Conservation (phyloP, 2,329 filamentous ascomycete genomes). For the Dactylellina leptospora region DNA sequence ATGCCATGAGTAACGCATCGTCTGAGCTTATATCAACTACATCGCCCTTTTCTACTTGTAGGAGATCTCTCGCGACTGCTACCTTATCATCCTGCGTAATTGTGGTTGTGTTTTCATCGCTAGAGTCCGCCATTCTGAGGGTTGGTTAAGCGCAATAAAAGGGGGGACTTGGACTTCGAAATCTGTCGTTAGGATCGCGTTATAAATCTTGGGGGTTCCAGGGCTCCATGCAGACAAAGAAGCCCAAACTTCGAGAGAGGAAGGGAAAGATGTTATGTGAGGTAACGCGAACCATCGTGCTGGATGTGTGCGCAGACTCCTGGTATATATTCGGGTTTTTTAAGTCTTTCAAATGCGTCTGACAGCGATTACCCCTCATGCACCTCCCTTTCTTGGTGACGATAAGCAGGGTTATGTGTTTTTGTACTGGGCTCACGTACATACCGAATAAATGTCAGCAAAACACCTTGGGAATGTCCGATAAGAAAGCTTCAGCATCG, state of each 20-base stretch:
- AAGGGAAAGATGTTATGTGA: too few relatives aligned
- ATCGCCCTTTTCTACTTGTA: slow-evolving; percentile 16
- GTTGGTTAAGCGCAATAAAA: not conserved
- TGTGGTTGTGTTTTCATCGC: not conserved
- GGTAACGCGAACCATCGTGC: too few relatives aligned
- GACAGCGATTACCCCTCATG: too few relatives aligned
- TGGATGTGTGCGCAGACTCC: too few relatives aligned
- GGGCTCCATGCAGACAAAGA: too few relatives aligned
- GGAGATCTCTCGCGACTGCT: not conserved
- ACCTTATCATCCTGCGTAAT: slow-evolving; percentile 6
- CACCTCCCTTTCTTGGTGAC: not conserved
- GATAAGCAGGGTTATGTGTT: slow-evolving; percentile 3
- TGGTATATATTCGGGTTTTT: not conserved
- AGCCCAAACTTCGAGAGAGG: too few relatives aligned
- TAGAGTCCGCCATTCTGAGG: not conserved
- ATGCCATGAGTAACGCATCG: slow-evolving; percentile 57
- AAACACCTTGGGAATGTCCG: not conserved
- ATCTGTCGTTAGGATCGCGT: not conserved
- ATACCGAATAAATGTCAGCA: not conserved
- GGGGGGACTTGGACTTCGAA: not conserved
- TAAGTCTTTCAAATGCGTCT: too few relatives aligned
- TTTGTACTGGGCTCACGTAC: not conserved
- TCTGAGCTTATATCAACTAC: slow-evolving; percentile 46
- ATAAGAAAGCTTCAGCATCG: not conserved
- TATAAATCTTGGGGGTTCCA: too few relatives aligned